These are phyloP conservation scores for Entomortierella lignicola DNA, from an alignment of 192 early-diverging fungal genomes.

Conservation along the genomic window DNA sequence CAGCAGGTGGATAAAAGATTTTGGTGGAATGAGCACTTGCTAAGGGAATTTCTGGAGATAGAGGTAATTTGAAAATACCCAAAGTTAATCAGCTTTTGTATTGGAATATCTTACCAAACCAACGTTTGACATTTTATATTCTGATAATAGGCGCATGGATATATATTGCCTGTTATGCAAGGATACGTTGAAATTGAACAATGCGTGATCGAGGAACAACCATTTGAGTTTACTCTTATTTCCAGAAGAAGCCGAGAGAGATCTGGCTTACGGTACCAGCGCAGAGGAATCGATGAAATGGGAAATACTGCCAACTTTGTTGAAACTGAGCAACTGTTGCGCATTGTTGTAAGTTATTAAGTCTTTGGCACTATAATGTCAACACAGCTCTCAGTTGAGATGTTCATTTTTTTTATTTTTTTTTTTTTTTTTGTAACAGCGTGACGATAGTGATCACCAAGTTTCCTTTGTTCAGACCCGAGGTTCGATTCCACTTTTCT, in stretches of 20 bases:
- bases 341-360: conserved; percentile 58
- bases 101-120: too few species aligned
- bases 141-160: conserved; percentile 63
- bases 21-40: conserved; percentile 72
- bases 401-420: not conserved
- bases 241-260: conserved; percentile 73
- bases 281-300: conserved; percentile 86
- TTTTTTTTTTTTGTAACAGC: conserved; percentile 9
- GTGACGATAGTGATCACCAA: conserved; percentile 60
- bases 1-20: conserved; percentile 58
- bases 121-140: not conserved
- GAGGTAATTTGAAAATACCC: conserved; percentile 38
- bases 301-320: conserved; percentile 96
- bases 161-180: conserved; percentile 73
- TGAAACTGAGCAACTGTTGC: conserved; percentile 93
- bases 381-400: too few species aligned
- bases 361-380: too few species aligned
- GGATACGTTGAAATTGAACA: conserved; percentile 73
- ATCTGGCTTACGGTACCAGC: conserved; percentile 85
- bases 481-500: conserved; percentile 87
- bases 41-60: conserved; percentile 53
- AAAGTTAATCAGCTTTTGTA: not conserved
- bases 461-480: conserved; percentile 91
- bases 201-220: conserved; percentile 70
- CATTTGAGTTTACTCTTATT: conserved; percentile 74